These are phyloP conservation scores for Saccharomycopsis amapae DNA, from an alignment of 805 yeast species.

Conservation along the genomic window DNA sequence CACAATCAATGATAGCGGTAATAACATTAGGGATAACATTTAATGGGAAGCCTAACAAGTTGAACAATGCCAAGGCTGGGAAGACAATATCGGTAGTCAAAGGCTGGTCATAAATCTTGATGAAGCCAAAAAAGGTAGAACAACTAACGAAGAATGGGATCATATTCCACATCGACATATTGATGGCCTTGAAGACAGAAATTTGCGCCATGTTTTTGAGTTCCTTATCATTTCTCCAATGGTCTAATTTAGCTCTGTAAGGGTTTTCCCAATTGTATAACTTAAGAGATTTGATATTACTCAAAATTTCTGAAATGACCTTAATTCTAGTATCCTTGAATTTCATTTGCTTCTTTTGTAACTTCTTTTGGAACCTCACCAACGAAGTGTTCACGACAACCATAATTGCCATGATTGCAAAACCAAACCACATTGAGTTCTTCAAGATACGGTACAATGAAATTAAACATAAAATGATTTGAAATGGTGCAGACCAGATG, in stretches of 20 bases:
- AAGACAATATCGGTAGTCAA: slow-evolving; percentile 86
- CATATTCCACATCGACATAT: slow-evolving; percentile 71
- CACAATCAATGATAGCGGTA: slow-evolving; percentile 80
- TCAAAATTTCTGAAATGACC: slow-evolving; percentile 77
- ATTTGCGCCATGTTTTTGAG: slow-evolving; percentile 66
- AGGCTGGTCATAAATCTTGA: slow-evolving; percentile 52
- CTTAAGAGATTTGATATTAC: slow-evolving; percentile 87
- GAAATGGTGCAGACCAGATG: slow-evolving; percentile 92
- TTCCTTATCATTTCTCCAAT: slow-evolving; percentile 85
- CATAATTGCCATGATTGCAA: slow-evolving; percentile 64
- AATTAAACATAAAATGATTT: slow-evolving; percentile 64
- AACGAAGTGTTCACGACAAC: slow-evolving; percentile 72
- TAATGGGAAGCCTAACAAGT: slow-evolving; percentile 82
- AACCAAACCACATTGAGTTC: slow-evolving; percentile 95
- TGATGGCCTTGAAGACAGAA: slow-evolving; percentile 63
- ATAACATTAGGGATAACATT: slow-evolving; percentile 89
- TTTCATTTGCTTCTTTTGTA: slow-evolving; percentile 83
- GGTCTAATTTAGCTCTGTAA: slow-evolving; percentile 60
- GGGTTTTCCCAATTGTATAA: slow-evolving; percentile 95
- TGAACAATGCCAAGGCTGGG: slow-evolving; percentile 84
- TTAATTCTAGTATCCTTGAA: slow-evolving; percentile 90
- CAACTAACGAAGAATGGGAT: slow-evolving; percentile 89
- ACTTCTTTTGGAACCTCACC: slow-evolving; percentile 57
- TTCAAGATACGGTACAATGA: slow-evolving; percentile 72
- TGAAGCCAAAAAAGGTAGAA: slow-evolving; percentile 79